Percentiles rank a stretch among this genome's conserved stretches.
Evolutionary conservation across 169 alveolate species (phyloP).

Genomic region (Neospora caninum): DNA sequence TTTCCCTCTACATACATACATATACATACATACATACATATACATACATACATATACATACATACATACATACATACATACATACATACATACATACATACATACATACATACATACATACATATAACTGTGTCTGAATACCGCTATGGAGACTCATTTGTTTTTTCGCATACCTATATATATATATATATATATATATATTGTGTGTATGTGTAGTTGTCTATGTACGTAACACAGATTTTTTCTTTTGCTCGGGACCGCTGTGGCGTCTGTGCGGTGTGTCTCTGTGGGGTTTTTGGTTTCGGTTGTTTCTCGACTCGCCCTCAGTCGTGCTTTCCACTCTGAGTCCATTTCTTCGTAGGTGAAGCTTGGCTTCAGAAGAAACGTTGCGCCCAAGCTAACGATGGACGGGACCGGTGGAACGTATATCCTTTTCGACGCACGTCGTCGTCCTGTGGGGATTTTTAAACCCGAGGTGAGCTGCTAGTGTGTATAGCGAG

Average conservation of each 20-base stretch:
- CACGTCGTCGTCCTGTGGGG: conserved; percentile 89
- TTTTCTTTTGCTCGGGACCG: no score
- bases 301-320: no score
- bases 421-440: conserved; percentile 92
- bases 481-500: no score
- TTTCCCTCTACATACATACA: neutral
- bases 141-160: neutral
- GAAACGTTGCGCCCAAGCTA: conserved; percentile 94
- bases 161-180: neutral
- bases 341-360: no score
- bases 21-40: neutral
- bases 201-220: neutral
- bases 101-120: neutral
- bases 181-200: neutral
- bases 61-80: neutral
- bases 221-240: no score
- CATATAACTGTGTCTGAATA: neutral
- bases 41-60: neutral
- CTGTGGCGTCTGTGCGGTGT: no score
- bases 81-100: neutral
- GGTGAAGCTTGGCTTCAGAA: conserved; percentile 88
- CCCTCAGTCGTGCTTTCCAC: no score
- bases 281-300: no score
- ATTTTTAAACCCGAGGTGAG: conserved; percentile 93
- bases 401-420: conserved; percentile 99